Conservation (phyloP, 805 yeast genomes). For the Sugiyamaella chiloensis region DNA sequence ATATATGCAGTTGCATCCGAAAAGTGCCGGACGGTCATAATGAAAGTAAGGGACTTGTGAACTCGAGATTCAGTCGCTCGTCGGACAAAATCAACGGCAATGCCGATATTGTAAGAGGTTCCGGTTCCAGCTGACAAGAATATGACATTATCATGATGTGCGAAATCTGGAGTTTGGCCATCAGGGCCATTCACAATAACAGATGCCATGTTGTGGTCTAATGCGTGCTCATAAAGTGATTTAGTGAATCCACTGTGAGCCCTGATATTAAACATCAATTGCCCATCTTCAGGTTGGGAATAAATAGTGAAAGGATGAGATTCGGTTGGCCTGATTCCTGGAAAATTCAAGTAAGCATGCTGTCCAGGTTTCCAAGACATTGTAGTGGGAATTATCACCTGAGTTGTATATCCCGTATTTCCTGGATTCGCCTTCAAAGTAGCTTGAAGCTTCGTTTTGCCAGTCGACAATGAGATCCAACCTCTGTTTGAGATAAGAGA, state of each 20-base stretch:
- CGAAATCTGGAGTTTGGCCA: background rate
- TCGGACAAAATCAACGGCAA: background rate
- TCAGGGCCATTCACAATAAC: background rate
- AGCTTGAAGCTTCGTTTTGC: background rate
- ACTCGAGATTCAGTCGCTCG: background rate
- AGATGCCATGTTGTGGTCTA: background rate
- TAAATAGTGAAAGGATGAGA: background rate
- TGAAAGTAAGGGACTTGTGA: background rate
- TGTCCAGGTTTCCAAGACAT: background rate
- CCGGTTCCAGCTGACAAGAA: background rate
- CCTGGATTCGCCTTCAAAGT: background rate
- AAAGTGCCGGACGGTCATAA: background rate
- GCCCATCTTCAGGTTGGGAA: background rate
- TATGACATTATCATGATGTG: background rate
- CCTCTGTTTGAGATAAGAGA: background rate
- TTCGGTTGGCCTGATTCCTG: background rate
- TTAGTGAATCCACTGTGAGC: background rate
- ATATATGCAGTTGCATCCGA: background rate
- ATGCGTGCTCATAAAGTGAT: background rate
- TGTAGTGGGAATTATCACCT: background rate
- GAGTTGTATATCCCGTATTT: background rate
- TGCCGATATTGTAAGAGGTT: background rate
- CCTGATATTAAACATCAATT: background rate
- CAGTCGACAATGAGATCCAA: background rate
- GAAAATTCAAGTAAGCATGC: background rate